Evolutionary conservation across 1,139 yeast species (phyloP).

Genomic region (Yamadazyma atmosphaerica): DNA sequence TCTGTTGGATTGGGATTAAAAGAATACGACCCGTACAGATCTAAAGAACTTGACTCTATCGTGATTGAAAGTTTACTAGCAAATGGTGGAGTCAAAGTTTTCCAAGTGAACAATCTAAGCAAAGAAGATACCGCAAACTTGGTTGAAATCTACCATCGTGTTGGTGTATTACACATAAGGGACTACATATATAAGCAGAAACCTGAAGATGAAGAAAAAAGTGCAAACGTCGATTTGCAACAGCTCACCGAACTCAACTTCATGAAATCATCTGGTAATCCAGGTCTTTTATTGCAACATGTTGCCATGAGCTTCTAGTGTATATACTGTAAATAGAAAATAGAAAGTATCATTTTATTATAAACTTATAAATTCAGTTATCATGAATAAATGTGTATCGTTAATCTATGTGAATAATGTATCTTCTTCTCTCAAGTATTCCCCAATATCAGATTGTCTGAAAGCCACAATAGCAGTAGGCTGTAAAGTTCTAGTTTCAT

Average conservation of each 20-base stretch:
- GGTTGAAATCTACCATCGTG: constrained; percentile 52
- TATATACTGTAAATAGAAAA: constrained; percentile 4
- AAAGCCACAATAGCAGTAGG: constrained; percentile 95
- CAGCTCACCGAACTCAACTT: constrained; percentile 52
- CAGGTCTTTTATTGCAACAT: constrained; percentile 59
- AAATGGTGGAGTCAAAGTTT: constrained; percentile 48
- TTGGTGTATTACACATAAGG: constrained; percentile 52
- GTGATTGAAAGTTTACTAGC: constrained; percentile 50
- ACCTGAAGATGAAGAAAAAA: constrained; percentile 18
- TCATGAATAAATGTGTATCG: constrained; percentile 8
- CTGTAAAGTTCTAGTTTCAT: constrained; percentile 81
- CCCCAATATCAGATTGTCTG: constrained; percentile 98
- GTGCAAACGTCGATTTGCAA: constrained; percentile 28
- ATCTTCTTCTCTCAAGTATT: constrained; percentile 96
- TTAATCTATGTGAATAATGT: constrained; percentile 71
- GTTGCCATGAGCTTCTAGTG: constrained; percentile 26
- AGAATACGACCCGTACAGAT: constrained; percentile 57
- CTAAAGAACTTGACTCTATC: constrained; percentile 51
- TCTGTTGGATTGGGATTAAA: constrained; percentile 58
- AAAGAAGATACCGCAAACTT: constrained; percentile 55
- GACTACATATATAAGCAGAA: constrained; percentile 43
- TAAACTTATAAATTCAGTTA: background rate
- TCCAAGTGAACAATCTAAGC: constrained; percentile 51
- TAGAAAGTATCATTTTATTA: background rate
- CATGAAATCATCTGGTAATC: constrained; percentile 78